Evolutionary conservation across 73 alveolate genomes (phyloP).

Genomic region (Tetrahymena malaccensis): DNA sequence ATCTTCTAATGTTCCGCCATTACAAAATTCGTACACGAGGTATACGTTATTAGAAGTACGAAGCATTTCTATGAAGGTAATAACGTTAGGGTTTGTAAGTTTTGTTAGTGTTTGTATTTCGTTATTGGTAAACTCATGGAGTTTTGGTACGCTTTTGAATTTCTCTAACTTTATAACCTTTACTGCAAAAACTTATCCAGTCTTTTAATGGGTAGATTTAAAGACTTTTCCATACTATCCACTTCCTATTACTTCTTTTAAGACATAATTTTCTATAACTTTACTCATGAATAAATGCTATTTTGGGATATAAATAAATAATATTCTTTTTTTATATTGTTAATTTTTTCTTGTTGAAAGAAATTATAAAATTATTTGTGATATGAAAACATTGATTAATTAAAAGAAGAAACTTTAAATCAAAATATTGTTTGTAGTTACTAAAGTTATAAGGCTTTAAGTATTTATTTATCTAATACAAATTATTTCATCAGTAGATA

Average conservation of each 20-base stretch:
- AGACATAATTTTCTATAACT: slow-evolving; percentile 22
- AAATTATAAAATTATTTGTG: neutral
- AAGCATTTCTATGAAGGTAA: slow-evolving; percentile 26
- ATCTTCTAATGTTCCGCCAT: slow-evolving; percentile 43
- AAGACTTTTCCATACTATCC: slow-evolving; percentile 40
- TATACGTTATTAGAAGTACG: slow-evolving; percentile 22
- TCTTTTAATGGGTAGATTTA: neutral
- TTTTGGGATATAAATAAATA: neutral
- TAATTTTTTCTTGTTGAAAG: neutral
- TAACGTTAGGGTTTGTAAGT: slow-evolving; percentile 19
- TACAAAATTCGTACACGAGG: slow-evolving; percentile 30
- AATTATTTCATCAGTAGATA: neutral
- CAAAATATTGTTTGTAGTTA: neutral
- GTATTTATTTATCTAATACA: neutral
- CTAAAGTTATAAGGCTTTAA: neutral
- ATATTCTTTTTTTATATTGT: neutral
- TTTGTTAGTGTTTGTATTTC: slow-evolving; percentile 30
- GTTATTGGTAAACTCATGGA: slow-evolving; percentile 32
- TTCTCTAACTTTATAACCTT: slow-evolving; percentile 19
- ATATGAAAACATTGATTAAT: neutral
- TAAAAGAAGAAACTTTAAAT: neutral
- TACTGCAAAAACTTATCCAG: slow-evolving; percentile 17
- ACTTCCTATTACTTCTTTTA: slow-evolving; percentile 12
- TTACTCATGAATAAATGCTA: neutral
- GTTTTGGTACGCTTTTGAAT: slow-evolving; percentile 33